phyloP scores from a whole-genome alignment of 2,329 filamentous ascomycete genomes.

The Pochonia chlamydosporia region DNA sequence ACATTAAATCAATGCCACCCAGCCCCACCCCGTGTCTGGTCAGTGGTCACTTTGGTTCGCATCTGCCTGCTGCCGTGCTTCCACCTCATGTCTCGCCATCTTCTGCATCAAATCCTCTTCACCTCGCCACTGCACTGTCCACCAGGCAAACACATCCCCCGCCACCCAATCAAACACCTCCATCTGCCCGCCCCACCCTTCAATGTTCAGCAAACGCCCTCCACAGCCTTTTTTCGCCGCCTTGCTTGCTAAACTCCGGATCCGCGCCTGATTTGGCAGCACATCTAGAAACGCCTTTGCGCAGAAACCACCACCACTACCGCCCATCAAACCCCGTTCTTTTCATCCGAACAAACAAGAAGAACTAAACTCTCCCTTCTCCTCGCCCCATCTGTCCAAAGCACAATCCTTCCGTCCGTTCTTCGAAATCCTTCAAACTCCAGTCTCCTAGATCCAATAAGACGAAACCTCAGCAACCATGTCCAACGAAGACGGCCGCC shows the following conservation, averaged over 20 bases:
- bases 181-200: slow-evolving; percentile 15
- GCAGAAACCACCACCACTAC: background rate
- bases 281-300: background rate
- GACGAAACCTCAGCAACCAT: slow-evolving; percentile 23
- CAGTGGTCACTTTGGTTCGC: too few relatives aligned
- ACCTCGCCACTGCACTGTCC: too few relatives aligned
- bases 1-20: too few relatives aligned
- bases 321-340: slow-evolving; percentile 3
- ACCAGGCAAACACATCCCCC: background rate
- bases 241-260: slow-evolving; percentile 5
- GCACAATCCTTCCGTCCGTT: too few relatives aligned
- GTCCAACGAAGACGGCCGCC: slow-evolving; percentile 41
- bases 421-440: too few relatives aligned
- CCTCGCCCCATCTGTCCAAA: background rate
- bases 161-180: slow-evolving; percentile 18
- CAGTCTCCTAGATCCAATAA: background rate
- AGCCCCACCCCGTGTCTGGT: too few relatives aligned
- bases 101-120: too few relatives aligned
- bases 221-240: slow-evolving; percentile 7
- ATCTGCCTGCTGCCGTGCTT: too few relatives aligned
- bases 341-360: background rate
- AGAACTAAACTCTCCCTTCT: too few relatives aligned
- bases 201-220: background rate
- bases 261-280: background rate
- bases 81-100: too few relatives aligned